Conservation (phyloP, 495 filamentous ascomycete species). For the Penicillium cosmopolitanum region DNA sequence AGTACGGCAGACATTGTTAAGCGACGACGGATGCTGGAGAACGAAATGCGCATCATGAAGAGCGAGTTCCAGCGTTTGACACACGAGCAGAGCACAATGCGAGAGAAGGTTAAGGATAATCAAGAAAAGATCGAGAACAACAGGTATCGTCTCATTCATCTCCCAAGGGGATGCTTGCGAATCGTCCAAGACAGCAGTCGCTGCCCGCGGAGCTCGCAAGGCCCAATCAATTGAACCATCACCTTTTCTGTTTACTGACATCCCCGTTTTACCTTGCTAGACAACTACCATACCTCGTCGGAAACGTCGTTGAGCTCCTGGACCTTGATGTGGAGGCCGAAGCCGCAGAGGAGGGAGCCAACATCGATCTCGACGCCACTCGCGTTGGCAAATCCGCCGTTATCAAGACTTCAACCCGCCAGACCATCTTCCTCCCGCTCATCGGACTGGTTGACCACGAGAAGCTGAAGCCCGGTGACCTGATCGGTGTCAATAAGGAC, state of each 20-base stretch:
- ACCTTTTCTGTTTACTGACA: slow-evolving; percentile 13
- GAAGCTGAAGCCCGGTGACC: slow-evolving; percentile 88
- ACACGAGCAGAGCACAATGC: slow-evolving; percentile 93
- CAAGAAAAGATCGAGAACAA: slow-evolving; percentile 99
- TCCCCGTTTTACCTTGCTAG: slow-evolving; percentile 46
- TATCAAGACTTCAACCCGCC: slow-evolving; percentile 99
- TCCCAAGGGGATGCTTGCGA: slow-evolving; percentile 7
- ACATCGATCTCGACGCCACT: slow-evolving; percentile 97
- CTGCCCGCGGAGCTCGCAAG: slow-evolving; percentile 21
- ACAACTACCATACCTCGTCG: slow-evolving; percentile 96
- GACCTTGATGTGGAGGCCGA: slow-evolving; percentile 97
- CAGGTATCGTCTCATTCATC: slow-evolving; percentile 64
- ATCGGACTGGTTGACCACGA: slow-evolving; percentile 97
- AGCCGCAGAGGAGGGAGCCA: slow-evolving; percentile 94
- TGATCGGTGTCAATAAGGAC: slow-evolving; percentile 99
- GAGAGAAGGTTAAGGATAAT: slow-evolving; percentile 99
- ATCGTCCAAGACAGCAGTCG: slow-evolving; percentile 6
- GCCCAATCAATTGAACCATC: neutral
- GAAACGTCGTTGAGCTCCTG: slow-evolving; percentile 95
- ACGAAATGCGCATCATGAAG: slow-evolving; percentile 97
- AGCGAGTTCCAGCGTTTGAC: slow-evolving; percentile 93
- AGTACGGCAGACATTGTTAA: slow-evolving; percentile 93
- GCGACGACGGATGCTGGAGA: slow-evolving; percentile 84
- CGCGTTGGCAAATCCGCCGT: slow-evolving; percentile 97
- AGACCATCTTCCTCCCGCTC: slow-evolving; percentile 98